phyloP scores from a whole-genome alignment of 148 eudicot genomes.

The Vaccinium macrocarpon region DNA sequence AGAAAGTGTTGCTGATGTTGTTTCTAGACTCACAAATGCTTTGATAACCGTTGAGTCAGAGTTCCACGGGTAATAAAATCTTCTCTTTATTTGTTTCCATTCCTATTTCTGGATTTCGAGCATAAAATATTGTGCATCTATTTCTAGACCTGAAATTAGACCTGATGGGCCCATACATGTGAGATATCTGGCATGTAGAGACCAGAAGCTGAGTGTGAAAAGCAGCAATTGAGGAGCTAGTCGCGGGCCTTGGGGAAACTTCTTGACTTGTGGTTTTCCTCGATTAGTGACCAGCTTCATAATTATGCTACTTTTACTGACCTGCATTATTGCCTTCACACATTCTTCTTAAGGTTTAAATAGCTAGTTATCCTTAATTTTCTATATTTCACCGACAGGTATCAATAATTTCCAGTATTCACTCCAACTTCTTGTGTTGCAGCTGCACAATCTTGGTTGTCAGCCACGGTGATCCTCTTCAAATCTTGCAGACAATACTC shows the following conservation, averaged over 20 bases:
- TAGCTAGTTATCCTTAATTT: neutral
- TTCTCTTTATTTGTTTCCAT: neutral
- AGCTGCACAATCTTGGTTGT: conserved; percentile 80
- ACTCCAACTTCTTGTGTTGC: conserved; percentile 18
- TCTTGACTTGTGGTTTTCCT: neutral
- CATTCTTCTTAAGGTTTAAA: neutral
- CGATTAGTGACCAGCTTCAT: neutral
- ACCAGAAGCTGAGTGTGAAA: neutral
- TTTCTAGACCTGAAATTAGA: neutral
- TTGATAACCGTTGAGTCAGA: conserved; percentile 54
- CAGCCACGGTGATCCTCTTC: conserved; percentile 95
- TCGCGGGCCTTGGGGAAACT: too few relatives aligned
- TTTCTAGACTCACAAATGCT: conserved; percentile 69
- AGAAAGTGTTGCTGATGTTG: conserved; percentile 95
- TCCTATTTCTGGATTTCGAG: neutral
- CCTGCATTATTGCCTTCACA: neutral
- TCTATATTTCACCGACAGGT: neutral
- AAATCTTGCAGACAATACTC: conserved; percentile 75
- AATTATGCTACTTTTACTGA: neutral
- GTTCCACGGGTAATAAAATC: conserved; percentile 65
- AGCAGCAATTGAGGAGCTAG: neutral
- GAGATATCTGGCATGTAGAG: neutral
- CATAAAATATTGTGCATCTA: neutral
- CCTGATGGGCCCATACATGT: neutral
- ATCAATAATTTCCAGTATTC: neutral